phyloP scores from a whole-genome alignment of 805 yeast species.

The Yamadazyma sp. region DNA sequence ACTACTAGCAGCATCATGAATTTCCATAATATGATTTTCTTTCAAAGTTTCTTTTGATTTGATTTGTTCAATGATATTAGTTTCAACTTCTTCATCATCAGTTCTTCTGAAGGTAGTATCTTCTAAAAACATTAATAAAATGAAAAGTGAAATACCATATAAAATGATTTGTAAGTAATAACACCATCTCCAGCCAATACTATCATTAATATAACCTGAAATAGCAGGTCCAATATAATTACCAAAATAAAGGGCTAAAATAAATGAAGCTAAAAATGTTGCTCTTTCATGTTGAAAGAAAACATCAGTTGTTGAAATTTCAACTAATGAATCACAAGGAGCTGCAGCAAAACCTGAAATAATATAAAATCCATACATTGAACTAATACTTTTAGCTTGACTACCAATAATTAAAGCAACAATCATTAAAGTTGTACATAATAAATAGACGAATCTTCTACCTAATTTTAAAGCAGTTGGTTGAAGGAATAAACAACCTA shows the following conservation, averaged over 20 bases:
- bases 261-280: constrained; percentile 26
- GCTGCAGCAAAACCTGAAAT: constrained; percentile 35
- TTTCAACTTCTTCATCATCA: constrained; percentile 20
- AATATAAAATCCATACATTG: constrained; percentile 20
- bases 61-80: constrained; percentile 29
- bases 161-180: constrained; percentile 25
- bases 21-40: constrained; percentile 7
- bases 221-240: constrained; percentile 43
- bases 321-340: constrained; percentile 46
- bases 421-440: constrained; percentile 24
- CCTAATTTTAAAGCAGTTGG: constrained; percentile 32
- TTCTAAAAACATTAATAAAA: constrained; percentile 37
- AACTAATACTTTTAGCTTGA: constrained; percentile 19
- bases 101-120: constrained; percentile 40
- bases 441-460: constrained; percentile 24
- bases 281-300: constrained; percentile 45
- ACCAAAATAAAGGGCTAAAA: constrained; percentile 44
- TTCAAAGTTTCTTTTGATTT: constrained; percentile 8
- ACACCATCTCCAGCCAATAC: constrained; percentile 44
- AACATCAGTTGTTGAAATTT: constrained; percentile 41
- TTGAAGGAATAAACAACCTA: constrained; percentile 32
- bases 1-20: constrained; percentile 15
- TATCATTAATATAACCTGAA: constrained; percentile 39
- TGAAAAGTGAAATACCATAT: constrained; percentile 30
- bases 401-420: constrained; percentile 24